Conservation (phyloP, 2,329 filamentous ascomycete genomes). For the Pestalotiopsis fici region DNA sequence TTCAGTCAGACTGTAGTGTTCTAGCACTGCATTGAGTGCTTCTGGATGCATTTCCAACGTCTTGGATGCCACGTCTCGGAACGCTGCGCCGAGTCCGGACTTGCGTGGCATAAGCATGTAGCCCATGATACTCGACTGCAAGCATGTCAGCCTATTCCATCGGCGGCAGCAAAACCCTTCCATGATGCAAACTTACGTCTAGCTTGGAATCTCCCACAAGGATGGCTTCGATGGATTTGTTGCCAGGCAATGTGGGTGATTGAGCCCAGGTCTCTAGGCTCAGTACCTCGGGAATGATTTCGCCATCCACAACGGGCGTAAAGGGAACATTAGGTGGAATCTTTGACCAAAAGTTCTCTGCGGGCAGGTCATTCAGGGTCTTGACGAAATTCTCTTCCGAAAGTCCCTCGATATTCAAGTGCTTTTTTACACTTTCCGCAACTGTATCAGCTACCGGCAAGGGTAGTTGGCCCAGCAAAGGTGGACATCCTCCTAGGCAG, state of each 20-base stretch:
- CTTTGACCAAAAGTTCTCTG: neutral
- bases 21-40: neutral
- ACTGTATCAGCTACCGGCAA: neutral
- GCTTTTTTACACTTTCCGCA: neutral
- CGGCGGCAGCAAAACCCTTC: neutral
- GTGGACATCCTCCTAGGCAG: neutral
- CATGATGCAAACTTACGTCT: neutral
- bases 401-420: neutral
- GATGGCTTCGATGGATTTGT: neutral
- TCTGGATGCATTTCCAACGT: neutral
- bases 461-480: neutral
- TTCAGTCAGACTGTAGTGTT: neutral
- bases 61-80: neutral
- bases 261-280: neutral
- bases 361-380: neutral
- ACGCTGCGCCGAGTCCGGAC: neutral
- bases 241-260: neutral
- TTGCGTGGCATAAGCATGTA: neutral
- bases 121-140: neutral
- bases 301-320: neutral
- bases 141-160: neutral
- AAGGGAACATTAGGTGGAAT: neutral
- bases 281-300: neutral
- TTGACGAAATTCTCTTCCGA: neutral
- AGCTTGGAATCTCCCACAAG: neutral